Conservation (phyloP, 495 filamentous ascomycete genomes). For the Podospora appendiculata region DNA sequence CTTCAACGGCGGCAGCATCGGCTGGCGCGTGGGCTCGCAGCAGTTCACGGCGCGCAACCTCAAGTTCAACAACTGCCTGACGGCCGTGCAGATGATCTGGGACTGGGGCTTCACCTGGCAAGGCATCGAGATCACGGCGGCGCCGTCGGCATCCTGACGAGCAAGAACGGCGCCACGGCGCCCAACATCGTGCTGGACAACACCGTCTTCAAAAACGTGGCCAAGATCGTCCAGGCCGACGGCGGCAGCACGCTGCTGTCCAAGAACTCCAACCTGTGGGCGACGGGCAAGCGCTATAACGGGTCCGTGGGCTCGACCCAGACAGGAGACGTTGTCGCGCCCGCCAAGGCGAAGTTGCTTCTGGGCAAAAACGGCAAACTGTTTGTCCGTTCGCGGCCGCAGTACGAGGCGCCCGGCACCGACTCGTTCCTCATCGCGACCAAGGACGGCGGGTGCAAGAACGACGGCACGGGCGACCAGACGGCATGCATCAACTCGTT, state of each 20-base stretch:
- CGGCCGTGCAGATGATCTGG: slow-evolving; percentile 83
- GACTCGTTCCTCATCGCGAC: slow-evolving; percentile 37
- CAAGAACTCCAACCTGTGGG: slow-evolving; percentile 50
- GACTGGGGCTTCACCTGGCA: slow-evolving; percentile 76
- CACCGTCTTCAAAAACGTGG: slow-evolving; percentile 25
- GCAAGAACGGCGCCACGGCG: slow-evolving; percentile 34
- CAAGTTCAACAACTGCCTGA: slow-evolving; percentile 73
- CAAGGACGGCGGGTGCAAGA: slow-evolving; percentile 14
- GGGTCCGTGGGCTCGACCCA: slow-evolving; percentile 15
- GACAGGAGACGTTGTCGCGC: slow-evolving; percentile 34
- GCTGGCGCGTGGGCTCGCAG: slow-evolving; percentile 70
- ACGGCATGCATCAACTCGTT: slow-evolving; percentile 22
- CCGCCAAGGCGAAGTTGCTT: slow-evolving; percentile 39
- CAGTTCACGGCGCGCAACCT: slow-evolving; percentile 85
- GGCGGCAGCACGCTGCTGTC: slow-evolving; percentile 39
- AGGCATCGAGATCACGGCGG: slow-evolving; percentile 14
- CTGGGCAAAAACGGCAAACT: slow-evolving; percentile 33
- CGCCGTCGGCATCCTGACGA: slow-evolving; percentile 51
- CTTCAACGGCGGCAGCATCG: slow-evolving; percentile 61
- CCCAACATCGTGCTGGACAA: slow-evolving; percentile 39
- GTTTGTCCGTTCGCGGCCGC: slow-evolving; percentile 52
- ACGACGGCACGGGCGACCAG: slow-evolving; percentile 24
- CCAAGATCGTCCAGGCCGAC: slow-evolving; percentile 34
- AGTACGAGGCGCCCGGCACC: slow-evolving; percentile 43
- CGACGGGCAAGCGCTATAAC: slow-evolving; percentile 55